phyloP scores from a whole-genome alignment of 2,329 filamentous ascomycete species.

The Calonectria hawksworthii region DNA sequence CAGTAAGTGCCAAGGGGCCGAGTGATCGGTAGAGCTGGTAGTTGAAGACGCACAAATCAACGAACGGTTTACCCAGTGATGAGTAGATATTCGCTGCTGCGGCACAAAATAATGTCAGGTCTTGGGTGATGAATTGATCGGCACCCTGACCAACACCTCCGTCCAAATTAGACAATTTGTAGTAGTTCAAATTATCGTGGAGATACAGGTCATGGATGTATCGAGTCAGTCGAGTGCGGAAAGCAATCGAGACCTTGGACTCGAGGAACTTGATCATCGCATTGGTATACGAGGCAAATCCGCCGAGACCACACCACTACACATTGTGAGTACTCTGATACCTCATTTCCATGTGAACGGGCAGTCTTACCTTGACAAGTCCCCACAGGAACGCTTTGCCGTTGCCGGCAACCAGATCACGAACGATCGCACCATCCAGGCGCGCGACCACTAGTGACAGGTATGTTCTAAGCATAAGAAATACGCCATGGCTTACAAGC shows the following conservation, averaged over 20 bases:
- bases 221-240: constrained; percentile 91
- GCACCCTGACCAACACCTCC: constrained; percentile 92
- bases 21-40: constrained; percentile 95
- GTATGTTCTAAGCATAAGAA: constrained; percentile 93
- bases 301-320: constrained; percentile 92
- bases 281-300: constrained; percentile 96
- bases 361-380: constrained; percentile 76
- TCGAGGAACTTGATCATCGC: constrained; percentile 99
- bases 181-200: constrained; percentile 95
- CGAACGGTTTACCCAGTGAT: constrained; percentile 95
- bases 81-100: constrained; percentile 94
- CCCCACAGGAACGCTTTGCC: constrained; percentile 90
- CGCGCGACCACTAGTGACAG: constrained; percentile 93
- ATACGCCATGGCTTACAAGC: constrained; percentile 88
- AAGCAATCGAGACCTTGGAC: constrained; percentile 97
- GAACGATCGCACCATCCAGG: constrained; percentile 94
- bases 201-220: constrained; percentile 99
- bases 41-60: constrained; percentile 98
- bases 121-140: constrained; percentile 98
- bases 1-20: constrained; percentile 87
- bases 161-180: constrained; percentile 93
- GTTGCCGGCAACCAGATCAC: constrained; percentile 95
- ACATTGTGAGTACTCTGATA: constrained; percentile 13
- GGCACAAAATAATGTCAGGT: constrained; percentile 94
- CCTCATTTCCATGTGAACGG: background rate